A percentile compares a stretch with the other conserved stretches of the same genome.
Evolutionary conservation across 805 yeast species (phyloP).

Genomic region (Candida loeiensis): DNA sequence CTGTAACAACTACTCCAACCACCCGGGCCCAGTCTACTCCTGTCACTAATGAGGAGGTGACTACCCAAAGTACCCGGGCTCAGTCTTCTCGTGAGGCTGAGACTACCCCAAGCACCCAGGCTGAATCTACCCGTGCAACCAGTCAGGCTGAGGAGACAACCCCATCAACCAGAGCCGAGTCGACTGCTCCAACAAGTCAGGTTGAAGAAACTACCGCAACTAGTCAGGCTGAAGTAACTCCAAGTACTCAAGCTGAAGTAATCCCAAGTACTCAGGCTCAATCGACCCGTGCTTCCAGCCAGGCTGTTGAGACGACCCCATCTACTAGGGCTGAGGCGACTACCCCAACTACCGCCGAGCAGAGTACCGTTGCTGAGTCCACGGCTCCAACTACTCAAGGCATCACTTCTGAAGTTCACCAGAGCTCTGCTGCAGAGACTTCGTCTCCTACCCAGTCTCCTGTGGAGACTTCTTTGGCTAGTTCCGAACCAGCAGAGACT

Average conservation of each 20-base stretch:
- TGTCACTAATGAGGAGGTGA: no score
- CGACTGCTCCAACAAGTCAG: neutral
- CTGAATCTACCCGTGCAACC: neutral
- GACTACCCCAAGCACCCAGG: neutral
- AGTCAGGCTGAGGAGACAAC: neutral
- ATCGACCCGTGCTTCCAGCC: no score
- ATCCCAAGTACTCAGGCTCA: neutral
- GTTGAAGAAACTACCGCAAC: neutral
- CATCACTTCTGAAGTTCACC: no score
- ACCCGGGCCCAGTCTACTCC: neutral
- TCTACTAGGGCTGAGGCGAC: neutral
- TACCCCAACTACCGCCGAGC: conserved; percentile 3
- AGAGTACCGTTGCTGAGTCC: neutral
- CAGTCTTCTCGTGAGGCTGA: neutral
- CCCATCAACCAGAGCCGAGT: neutral
- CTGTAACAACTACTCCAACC: neutral
- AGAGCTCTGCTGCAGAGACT: neutral
- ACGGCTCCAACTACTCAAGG: neutral
- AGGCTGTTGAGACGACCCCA: neutral
- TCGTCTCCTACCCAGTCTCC: neutral
- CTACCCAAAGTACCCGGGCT: neutral
- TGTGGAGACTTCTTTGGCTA: no score
- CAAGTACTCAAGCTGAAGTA: no score
- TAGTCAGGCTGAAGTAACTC: no score
- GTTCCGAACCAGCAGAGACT: no score